These are phyloP conservation scores for Trichosporon faecale DNA, from an alignment of 1,284 basidiomycete species.

Conservation along the genomic window DNA sequence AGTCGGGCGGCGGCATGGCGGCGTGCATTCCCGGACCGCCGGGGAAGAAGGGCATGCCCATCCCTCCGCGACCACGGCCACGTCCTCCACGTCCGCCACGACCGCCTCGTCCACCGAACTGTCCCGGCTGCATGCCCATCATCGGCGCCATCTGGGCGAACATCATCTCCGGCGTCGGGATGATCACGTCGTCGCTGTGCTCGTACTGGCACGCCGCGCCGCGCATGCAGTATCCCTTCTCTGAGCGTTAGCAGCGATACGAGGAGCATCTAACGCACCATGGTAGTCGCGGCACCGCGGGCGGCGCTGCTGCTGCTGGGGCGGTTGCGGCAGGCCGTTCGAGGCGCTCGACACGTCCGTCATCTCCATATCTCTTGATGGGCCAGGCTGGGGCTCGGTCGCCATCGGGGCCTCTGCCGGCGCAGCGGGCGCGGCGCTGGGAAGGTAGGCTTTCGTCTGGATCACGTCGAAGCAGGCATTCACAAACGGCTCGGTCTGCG, in stretches of 20 bases:
- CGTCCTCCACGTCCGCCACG: slow-evolving; percentile 55
- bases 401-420: slow-evolving; percentile 29
- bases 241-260: slow-evolving; percentile 51
- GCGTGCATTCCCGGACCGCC: slow-evolving; percentile 16
- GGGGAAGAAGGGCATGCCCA: slow-evolving; percentile 28
- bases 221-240: slow-evolving; percentile 83
- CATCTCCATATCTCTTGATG: slow-evolving; percentile 6
- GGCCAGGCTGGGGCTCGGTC: not conserved
- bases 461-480: slow-evolving; percentile 77
- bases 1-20: slow-evolving; percentile 12
- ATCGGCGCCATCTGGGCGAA: slow-evolving; percentile 42
- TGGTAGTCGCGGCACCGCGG: slow-evolving; percentile 75
- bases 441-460: slow-evolving; percentile 74
- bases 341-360: slow-evolving; percentile 10
- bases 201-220: slow-evolving; percentile 88
- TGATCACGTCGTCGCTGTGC: slow-evolving; percentile 64
- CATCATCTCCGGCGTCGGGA: slow-evolving; percentile 56
- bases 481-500: slow-evolving; percentile 75
- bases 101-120: slow-evolving; percentile 38
- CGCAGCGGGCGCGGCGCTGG: slow-evolving; percentile 23
- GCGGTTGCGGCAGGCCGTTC: slow-evolving; percentile 27
- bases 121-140: slow-evolving; percentile 26
- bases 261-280: slow-evolving; percentile 59
- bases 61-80: slow-evolving; percentile 41
- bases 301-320: slow-evolving; percentile 31